Evolutionary conservation across 2,329 filamentous ascomycete species (phyloP).

Genomic region (Sporothrix pallida): DNA sequence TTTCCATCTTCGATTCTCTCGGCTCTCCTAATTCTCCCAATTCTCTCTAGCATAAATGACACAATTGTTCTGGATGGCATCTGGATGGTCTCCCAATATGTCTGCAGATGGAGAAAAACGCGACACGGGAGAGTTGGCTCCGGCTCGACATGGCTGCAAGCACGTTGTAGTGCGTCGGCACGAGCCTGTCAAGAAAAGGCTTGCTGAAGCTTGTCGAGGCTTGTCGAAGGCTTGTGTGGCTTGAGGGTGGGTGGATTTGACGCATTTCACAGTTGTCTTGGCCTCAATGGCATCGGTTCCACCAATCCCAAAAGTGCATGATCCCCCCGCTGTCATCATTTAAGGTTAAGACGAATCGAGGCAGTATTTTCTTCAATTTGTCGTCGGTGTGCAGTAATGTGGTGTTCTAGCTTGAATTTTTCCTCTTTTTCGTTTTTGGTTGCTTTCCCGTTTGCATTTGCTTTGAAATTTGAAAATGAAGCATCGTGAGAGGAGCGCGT

Average conservation of each 20-base stretch:
- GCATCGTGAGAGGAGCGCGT: conserved; percentile 3
- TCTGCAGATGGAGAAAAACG: neutral
- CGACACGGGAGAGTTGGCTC: neutral
- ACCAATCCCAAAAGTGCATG: neutral
- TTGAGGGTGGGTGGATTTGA: neutral
- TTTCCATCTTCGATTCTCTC: neutral
- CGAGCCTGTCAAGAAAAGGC: neutral
- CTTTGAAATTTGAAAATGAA: neutral
- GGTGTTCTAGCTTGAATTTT: neutral
- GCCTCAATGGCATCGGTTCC: neutral
- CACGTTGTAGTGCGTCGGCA: neutral
- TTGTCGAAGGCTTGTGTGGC: conserved; percentile 6
- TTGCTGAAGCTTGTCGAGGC: neutral
- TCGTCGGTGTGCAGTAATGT: neutral
- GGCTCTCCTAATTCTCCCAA: neutral
- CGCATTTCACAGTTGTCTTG: neutral
- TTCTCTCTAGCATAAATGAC: conserved; percentile 3
- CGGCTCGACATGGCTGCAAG: neutral
- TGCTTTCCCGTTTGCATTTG: neutral
- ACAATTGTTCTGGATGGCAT: neutral
- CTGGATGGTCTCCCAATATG: too few relatives aligned
- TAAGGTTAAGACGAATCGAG: conserved; percentile 17
- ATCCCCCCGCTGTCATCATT: neutral
- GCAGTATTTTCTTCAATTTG: neutral
- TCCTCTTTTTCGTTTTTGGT: neutral